These are phyloP conservation scores for Tricholoma sp. DNA, from an alignment of 768 basidiomycete species.

Conservation along the genomic window DNA sequence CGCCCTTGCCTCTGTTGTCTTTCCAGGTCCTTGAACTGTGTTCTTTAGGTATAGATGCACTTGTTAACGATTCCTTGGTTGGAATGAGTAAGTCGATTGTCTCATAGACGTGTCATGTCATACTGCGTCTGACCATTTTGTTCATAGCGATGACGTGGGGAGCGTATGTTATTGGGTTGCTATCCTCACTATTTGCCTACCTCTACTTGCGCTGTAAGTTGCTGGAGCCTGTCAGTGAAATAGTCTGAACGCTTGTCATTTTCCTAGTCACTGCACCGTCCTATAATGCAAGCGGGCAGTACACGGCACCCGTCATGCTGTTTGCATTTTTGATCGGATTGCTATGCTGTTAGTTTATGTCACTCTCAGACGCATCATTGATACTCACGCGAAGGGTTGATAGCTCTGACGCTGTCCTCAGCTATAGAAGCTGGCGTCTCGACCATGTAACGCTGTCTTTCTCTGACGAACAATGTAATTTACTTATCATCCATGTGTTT, in stretches of 20 bases:
- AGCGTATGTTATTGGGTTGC: slow-evolving; percentile 70
- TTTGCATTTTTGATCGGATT: slow-evolving; percentile 81
- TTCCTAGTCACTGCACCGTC: slow-evolving; percentile 61
- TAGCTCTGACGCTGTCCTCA: slow-evolving; percentile 64
- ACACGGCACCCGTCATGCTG: slow-evolving; percentile 70
- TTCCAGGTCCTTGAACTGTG: slow-evolving; percentile 15
- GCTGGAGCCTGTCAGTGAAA: neutral
- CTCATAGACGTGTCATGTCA: neutral
- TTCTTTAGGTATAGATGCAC: slow-evolving; percentile 58
- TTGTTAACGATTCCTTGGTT: slow-evolving; percentile 80
- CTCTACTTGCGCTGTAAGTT: slow-evolving; percentile 66
- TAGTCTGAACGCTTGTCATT: neutral
- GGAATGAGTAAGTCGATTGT: slow-evolving; percentile 54
- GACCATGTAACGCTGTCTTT: slow-evolving; percentile 53
- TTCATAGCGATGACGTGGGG: slow-evolving; percentile 66
- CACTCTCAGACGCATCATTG: neutral
- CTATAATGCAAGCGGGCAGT: slow-evolving; percentile 70
- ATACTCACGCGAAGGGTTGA: slow-evolving; percentile 4
- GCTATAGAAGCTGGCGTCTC: slow-evolving; percentile 85
- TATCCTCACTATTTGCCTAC: slow-evolving; percentile 72
- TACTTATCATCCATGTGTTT: neutral
- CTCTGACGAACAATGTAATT: neutral
- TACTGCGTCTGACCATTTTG: neutral
- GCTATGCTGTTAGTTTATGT: slow-evolving; percentile 51
- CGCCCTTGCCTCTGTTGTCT: slow-evolving; percentile 4